Evolutionary conservation across 2,329 filamentous ascomycete genomes (phyloP).

Genomic region (Fusarium caatingaense): DNA sequence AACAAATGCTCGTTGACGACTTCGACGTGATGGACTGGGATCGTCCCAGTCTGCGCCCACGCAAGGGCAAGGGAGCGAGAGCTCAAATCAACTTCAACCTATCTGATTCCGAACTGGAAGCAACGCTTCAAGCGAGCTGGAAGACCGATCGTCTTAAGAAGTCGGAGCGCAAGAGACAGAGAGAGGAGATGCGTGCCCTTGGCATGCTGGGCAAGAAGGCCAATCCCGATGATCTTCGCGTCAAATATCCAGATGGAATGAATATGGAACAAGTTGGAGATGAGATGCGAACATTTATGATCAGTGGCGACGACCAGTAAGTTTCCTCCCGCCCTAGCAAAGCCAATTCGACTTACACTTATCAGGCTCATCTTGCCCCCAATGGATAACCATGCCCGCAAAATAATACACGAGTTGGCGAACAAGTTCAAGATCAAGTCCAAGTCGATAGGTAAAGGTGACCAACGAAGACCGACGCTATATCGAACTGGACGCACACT

Average conservation of each 20-base stretch:
- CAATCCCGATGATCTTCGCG: slow-evolving; percentile 68
- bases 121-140: slow-evolving; percentile 68
- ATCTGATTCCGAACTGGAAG: slow-evolving; percentile 75
- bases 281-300: slow-evolving; percentile 79
- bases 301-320: slow-evolving; percentile 71
- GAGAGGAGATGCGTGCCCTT: slow-evolving; percentile 74
- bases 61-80: slow-evolving; percentile 72
- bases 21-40: slow-evolving; percentile 90
- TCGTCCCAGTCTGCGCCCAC: slow-evolving; percentile 71
- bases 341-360: slow-evolving; percentile 20
- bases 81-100: slow-evolving; percentile 63
- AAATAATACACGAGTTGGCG: slow-evolving; percentile 82
- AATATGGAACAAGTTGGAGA: slow-evolving; percentile 74
- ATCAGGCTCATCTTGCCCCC: slow-evolving; percentile 79
- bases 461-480: slow-evolving; percentile 79
- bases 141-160: slow-evolving; percentile 78
- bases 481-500: slow-evolving; percentile 78
- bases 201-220: slow-evolving; percentile 72
- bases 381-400: slow-evolving; percentile 83
- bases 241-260: slow-evolving; percentile 81
- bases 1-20: slow-evolving; percentile 62
- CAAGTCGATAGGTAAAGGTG: slow-evolving; percentile 81
- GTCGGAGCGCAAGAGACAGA: slow-evolving; percentile 74
- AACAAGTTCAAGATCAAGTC: slow-evolving; percentile 82
- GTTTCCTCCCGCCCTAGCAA: slow-evolving; percentile 33